Evolutionary conservation across 169 alveolate species (phyloP), one percentile per base, ranked within the genome.

Genomic region (Eimeria necatrix): DNA sequence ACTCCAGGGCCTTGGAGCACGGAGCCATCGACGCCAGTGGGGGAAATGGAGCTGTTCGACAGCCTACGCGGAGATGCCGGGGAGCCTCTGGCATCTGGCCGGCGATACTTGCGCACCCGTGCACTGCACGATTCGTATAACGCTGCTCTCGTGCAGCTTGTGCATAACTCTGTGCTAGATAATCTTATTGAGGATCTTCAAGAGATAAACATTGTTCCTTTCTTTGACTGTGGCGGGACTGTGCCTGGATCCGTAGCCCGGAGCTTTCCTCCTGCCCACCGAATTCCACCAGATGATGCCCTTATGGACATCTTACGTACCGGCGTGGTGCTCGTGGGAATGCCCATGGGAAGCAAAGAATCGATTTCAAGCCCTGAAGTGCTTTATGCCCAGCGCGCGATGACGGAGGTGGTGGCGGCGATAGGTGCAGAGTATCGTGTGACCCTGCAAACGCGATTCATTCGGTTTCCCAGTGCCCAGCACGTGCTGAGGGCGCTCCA

Each of bases 191-290:
- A 80, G 60, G 89, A 80, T 20, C 41, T 80, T 41, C 89, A 80
- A 20, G 89, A 80, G 51, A 80, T 80, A 3, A 80, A 80, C 24
- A 48, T 80, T 7, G 71, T 80, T 6, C 89, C 89, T 5, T 80
- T 51, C 71, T 80, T 80, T 52, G 89, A 80, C n/a, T 80, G 89
- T 22, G 89, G 89, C n/a, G 89, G 89, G 70, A 80, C 71, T 51
- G 52, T 80, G 4, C 89, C 89, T 3, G 89, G 89, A 6, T 80
- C 89, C 3, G 89, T 80, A 48, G 26, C 89, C 48, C 68, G 89
- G 22, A 24, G 24, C 68, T 80, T 80, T 22, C 89, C 89, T 0
- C 70, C 70, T 2, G 12, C 20, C 6, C 68, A 80, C 8, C 4
- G 49, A 14, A 80, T 80, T 6, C 49, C 89, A 4, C 71, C 64